Base-by-base conservation (phyloP, 2,329 filamentous ascomycete species). In the Chrysoporthe cubensis region DNA sequence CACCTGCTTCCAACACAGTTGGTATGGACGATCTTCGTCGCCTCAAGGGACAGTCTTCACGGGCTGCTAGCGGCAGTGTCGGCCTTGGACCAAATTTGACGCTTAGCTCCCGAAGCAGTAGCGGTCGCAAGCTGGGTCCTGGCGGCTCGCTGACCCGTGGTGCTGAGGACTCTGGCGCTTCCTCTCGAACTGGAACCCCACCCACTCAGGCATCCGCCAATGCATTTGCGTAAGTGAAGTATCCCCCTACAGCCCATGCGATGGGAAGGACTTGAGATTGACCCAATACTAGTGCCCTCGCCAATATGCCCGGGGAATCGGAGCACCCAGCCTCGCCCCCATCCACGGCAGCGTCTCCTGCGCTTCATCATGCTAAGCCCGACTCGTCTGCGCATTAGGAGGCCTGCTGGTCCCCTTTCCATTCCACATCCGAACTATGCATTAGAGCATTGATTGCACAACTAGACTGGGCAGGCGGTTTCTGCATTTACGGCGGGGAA, bases 11-110 rank as follows among this genome's bases (percentile, higher is more conserved):
- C 74, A 97, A 96, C 83, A 92, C 92, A 74, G 91, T 99, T 72
- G 92, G 90, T 70, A 94, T 93, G 83, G 94, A 97, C 74, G 96
- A 99, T 77, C 87, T 99, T 69, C 90, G 93, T 71, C 92, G 93
- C 74, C 87, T 99, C 74, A 92, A 91, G 81, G 85, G 84, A 56
- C 83, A 83, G 43, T 81, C 85, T 61, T 86, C 85, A 82, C 83
- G 87, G 74, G 77, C 86, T 70, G 76, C 90, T 77, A 85, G 88
- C 85, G 80, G 89, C 80, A 85, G 88, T 80, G 79, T 89, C 75
- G 82, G 87, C 74, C 81, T 98, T 71, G 94, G 93, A 42, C 95
- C 96, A 14, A 91, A 91, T 64, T 94, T 93, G 70, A 91, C 97
- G 86, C 91, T 97, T 75, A 89, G 88, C 72, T 92, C 91, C n/a